A percentile compares a stretch with the other conserved stretches of the same genome.
Conservation (phyloP, 2,329 filamentous ascomycete species). For the Sclerotinia minor region DNA sequence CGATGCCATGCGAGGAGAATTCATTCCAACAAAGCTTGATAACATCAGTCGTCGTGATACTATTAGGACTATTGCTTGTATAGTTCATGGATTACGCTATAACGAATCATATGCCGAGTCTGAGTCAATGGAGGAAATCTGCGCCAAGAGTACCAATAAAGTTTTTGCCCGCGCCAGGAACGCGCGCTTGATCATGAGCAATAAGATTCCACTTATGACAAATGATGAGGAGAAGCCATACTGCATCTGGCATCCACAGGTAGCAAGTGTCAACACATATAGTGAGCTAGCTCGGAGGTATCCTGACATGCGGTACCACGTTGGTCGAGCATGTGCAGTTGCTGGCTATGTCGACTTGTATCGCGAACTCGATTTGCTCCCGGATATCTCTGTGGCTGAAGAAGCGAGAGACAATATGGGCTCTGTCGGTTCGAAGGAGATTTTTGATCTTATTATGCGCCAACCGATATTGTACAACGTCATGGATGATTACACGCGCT, state of each 20-base stretch:
- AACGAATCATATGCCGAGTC: neutral
- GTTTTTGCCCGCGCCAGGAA: neutral
- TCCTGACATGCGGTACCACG: neutral
- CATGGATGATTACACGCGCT: neutral
- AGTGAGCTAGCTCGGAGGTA: neutral
- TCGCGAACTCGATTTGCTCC: neutral
- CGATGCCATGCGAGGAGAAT: neutral
- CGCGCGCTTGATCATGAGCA: neutral
- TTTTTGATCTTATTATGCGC: neutral
- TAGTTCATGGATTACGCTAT: neutral
- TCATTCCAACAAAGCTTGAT: neutral
- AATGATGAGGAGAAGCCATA: neutral
- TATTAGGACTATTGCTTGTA: neutral
- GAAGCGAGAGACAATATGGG: neutral
- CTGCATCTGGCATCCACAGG: neutral
- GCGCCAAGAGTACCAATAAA: neutral
- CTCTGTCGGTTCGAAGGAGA: neutral
- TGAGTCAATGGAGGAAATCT: neutral
- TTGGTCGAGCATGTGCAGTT: slow-evolving; percentile 9
- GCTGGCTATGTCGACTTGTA: neutral
- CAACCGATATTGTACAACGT: neutral
- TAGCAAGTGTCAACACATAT: neutral
- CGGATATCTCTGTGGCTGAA: neutral
- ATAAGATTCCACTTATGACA: neutral
- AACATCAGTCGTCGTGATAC: rapidly evolving